phyloP scores from a whole-genome alignment of 352 stramenopile genomes.

The Phytopythium ostracodes region DNA sequence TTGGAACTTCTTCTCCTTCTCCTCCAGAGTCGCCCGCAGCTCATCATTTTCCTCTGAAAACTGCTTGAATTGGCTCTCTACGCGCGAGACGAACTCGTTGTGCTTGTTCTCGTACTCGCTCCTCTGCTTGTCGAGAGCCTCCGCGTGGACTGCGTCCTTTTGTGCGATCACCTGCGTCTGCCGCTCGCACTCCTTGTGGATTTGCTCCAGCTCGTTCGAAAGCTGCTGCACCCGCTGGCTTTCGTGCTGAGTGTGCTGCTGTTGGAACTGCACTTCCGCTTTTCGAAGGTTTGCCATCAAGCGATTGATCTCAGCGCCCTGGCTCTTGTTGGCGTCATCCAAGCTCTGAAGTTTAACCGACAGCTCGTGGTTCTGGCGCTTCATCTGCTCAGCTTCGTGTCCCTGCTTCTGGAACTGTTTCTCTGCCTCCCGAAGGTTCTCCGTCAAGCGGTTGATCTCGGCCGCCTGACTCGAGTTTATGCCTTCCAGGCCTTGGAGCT shows the following conservation, averaged over 20 bases:
- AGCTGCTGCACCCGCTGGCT: constrained; percentile 34
- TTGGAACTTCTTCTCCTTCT: constrained; percentile 36
- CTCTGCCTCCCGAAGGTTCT: constrained; percentile 2
- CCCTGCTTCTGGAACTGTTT: constrained; percentile 8
- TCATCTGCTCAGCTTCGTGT: constrained; percentile 26
- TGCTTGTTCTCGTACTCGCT: constrained; percentile 57
- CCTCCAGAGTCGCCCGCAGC: constrained; percentile 42
- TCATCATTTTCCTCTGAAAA: constrained; percentile 51
- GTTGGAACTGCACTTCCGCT: constrained; percentile 15
- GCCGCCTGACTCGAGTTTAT: constrained; percentile 21
- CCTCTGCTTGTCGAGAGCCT: constrained; percentile 44
- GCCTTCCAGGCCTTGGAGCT: constrained; percentile 45
- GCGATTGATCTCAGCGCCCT: constrained; percentile 50
- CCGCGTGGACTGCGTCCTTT: constrained; percentile 38
- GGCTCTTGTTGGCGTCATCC: constrained; percentile 44
- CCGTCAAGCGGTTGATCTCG: constrained; percentile 5
- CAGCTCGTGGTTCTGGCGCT: constrained; percentile 36
- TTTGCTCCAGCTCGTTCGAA: constrained; percentile 26
- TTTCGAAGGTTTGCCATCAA: constrained; percentile 46
- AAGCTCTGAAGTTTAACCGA: constrained; percentile 38
- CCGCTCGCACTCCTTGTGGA: constrained; percentile 36
- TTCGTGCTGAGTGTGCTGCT: constrained; percentile 19
- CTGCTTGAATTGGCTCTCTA: constrained; percentile 44
- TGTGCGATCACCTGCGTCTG: constrained; percentile 40
- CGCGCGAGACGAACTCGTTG: constrained; percentile 46